Evolutionary conservation across 2,329 filamentous ascomycete genomes (phyloP), one percentile per base, ranked within the genome.

Genomic region (Blumeria hordei): DNA sequence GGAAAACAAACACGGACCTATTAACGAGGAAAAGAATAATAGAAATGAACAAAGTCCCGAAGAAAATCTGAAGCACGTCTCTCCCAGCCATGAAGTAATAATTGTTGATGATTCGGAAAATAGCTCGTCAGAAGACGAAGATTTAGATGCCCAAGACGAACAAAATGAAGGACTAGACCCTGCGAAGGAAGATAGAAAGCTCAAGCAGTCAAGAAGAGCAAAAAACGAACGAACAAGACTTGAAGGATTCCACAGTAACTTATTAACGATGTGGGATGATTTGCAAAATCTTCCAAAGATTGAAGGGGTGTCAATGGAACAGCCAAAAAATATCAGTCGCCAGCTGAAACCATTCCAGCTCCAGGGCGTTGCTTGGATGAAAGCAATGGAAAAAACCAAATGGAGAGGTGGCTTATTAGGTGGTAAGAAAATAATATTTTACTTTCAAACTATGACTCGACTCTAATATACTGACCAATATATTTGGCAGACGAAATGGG

Each of bases 361-460:
- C 5, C 84, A 95, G 68, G 92, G 92, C 4, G 72, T 98, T 41
- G 81, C 87, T 53, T 98, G 92, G 92, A 93, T 98, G 87, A 79
- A 76, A 58, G 81, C 76, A 55, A 94, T 96, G 74, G 92, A 98
- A 66, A 72, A 85, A 68, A 83, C 79, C 0, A 70, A 83, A 41
- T 96, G 88, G 76, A 85, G 81, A 64, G 92, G 92, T 16, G 92
- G 92, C 12, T 73, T 98, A 2, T 75, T 98, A 1, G 92, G 92
- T 57, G 92, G 49, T 51, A 36, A 51, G 33, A n/a, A 35, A 35
- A 35, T 16, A 36, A 35, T 51, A n/a, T n/a, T 51, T 35, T 35
- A 12, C 18, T 43, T 43, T 12, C 6, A 6, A 28, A 28, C 21
- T 4, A 28, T 43, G 6, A 43, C 18, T 1, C 6, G 6, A n/a